A percentile compares a stretch with the other conserved stretches of the same genome.
Conservation (phyloP, 176 grass and related monocot species). For the Aegilops tauschii region DNA sequence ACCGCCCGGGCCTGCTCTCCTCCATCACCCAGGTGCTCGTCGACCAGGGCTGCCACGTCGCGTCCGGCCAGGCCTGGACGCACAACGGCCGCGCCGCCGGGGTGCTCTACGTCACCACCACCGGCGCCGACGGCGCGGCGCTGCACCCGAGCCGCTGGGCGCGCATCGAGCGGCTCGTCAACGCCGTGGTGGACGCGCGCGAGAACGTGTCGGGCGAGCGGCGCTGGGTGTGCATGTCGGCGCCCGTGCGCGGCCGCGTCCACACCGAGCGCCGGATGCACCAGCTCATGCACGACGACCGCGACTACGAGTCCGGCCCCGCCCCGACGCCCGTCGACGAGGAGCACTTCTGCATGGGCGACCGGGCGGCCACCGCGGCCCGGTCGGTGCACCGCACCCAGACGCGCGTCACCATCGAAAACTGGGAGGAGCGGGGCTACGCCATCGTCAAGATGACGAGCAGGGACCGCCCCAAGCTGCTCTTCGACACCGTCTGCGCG, state of each 20-base stretch:
- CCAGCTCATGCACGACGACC: constrained; percentile 75
- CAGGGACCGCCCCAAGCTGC: constrained; percentile 58
- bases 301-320: constrained; percentile 55
- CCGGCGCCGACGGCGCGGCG: neutral
- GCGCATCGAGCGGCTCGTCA: constrained; percentile 56
- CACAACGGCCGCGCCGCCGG: constrained; percentile 53
- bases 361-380: constrained; percentile 3
- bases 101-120: constrained; percentile 47
- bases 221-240: constrained; percentile 44
- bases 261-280: constrained; percentile 70
- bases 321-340: constrained; percentile 44
- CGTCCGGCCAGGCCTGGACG: constrained; percentile 59
- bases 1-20: constrained; percentile 57
- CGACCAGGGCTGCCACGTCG: constrained; percentile 57
- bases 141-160: constrained; percentile 31
- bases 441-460: constrained; percentile 72
- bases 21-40: constrained; percentile 57
- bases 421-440: constrained; percentile 69
- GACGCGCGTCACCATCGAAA: constrained; percentile 55
- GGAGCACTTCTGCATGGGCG: constrained; percentile 31
- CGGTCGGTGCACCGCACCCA: neutral
- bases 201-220: constrained; percentile 38
- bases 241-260: constrained; percentile 44
- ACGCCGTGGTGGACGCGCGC: constrained; percentile 51
- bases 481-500: constrained; percentile 77